A percentile compares a stretch with the other conserved stretches of the same genome.
Conservation (phyloP, 768 basidiomycete genomes). For the Naganishia friedmannii region DNA sequence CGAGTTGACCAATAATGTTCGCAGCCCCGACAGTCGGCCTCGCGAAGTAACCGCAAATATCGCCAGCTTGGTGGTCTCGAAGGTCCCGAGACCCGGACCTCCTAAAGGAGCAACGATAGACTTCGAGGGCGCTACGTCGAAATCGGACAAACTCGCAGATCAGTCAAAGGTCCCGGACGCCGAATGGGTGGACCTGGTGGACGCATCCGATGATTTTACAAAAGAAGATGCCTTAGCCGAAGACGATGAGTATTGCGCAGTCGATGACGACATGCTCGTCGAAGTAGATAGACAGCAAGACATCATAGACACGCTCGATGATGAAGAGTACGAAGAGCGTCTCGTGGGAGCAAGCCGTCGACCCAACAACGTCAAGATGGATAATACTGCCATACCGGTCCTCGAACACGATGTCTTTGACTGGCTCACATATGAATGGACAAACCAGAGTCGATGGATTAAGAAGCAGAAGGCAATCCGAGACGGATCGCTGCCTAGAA, state of each 20-base stretch:
- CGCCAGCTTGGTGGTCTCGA: neutral
- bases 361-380: neutral
- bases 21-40: neutral
- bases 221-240: neutral
- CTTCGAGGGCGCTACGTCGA: too few relatives aligned
- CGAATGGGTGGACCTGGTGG: slow-evolving; percentile 10
- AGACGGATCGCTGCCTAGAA: neutral
- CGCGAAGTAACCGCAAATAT: neutral
- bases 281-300: slow-evolving; percentile 11
- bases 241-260: neutral
- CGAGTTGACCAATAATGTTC: neutral
- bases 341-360: neutral
- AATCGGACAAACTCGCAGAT: neutral
- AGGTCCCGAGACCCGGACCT: neutral
- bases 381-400: neutral
- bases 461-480: neutral
- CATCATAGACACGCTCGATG: neutral
- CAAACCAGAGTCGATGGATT: neutral
- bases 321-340: slow-evolving; percentile 16
- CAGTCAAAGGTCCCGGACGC: neutral
- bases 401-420: slow-evolving; percentile 18
- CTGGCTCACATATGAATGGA: slow-evolving; percentile 11
- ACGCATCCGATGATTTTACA: neutral
- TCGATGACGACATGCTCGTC: neutral
- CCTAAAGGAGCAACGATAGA: neutral